A percentile compares a stretch with the other conserved stretches of the same genome.
Evolutionary conservation across 345 rosid genomes (phyloP).

Genomic region (Syzygium aqueum): DNA sequence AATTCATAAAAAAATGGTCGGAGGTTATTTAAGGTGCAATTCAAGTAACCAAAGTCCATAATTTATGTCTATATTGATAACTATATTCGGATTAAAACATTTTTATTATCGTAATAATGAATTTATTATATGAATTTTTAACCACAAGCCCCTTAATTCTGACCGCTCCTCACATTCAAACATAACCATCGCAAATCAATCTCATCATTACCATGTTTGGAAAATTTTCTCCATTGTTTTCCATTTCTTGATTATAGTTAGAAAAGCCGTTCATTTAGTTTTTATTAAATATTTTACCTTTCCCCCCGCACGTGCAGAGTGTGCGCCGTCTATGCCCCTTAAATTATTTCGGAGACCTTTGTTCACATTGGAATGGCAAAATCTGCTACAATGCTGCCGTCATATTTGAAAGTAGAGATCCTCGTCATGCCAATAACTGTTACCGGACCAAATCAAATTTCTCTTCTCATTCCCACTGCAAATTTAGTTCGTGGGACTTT

Average conservation of each 20-base stretch:
- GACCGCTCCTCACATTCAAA: background rate
- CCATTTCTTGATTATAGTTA: too few relatives aligned
- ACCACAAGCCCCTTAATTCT: background rate
- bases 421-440: background rate
- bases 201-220: too few relatives aligned
- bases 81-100: too few relatives aligned
- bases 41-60: background rate
- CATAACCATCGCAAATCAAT: too few relatives aligned
- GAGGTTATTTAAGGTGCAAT: background rate
- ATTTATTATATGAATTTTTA: too few relatives aligned
- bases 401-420: background rate
- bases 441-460: background rate
- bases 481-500: background rate
- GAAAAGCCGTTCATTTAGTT: too few relatives aligned
- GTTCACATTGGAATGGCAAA: background rate
- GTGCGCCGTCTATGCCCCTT: background rate
- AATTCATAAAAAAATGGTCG: background rate
- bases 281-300: background rate
- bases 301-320: background rate
- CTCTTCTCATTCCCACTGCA: background rate
- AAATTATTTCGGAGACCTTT: background rate
- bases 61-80: background rate
- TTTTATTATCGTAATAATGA: too few relatives aligned
- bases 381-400: background rate
- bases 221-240: too few relatives aligned